Conservation (phyloP, 148 eudicot species). For the Camellia lanceoleosa region DNA sequence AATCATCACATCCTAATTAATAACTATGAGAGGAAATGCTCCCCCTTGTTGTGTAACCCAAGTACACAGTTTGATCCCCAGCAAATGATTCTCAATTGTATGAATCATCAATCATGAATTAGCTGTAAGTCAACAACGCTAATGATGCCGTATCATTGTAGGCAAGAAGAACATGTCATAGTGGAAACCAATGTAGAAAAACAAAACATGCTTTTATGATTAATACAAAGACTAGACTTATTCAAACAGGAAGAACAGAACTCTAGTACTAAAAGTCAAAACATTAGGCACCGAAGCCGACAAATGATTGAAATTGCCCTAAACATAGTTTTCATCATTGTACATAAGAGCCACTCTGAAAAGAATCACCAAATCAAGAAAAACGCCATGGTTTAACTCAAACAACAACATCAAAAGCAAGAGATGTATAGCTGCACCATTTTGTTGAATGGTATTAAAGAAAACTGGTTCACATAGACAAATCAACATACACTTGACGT, state of each 20-base stretch:
- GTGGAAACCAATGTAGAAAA: not conserved
- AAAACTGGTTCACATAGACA: slow-evolving; percentile 20
- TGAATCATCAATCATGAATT: not conserved
- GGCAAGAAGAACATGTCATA: not conserved
- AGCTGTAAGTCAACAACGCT: not conserved
- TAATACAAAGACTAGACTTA: not conserved
- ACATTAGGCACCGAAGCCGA: not conserved
- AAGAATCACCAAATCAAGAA: not conserved
- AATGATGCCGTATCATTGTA: not conserved
- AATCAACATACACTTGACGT: slow-evolving; percentile 29
- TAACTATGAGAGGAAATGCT: too few species aligned
- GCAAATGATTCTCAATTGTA: not conserved
- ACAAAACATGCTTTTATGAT: not conserved
- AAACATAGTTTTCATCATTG: not conserved
- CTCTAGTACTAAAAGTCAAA: slow-evolving; percentile 10
- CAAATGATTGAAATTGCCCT: not conserved
- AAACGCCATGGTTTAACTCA: not conserved
- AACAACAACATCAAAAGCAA: not conserved
- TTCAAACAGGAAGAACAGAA: slow-evolving; percentile 15
- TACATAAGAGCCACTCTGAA: not conserved
- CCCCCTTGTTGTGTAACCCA: not conserved
- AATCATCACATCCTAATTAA: not conserved
- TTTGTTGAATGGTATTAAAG: not conserved
- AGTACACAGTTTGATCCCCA: not conserved
- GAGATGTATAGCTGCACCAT: slow-evolving; percentile 10